phyloP scores from a whole-genome alignment of 2,329 filamentous ascomycete genomes.

The Arthrobotrys pseudoclavata region DNA sequence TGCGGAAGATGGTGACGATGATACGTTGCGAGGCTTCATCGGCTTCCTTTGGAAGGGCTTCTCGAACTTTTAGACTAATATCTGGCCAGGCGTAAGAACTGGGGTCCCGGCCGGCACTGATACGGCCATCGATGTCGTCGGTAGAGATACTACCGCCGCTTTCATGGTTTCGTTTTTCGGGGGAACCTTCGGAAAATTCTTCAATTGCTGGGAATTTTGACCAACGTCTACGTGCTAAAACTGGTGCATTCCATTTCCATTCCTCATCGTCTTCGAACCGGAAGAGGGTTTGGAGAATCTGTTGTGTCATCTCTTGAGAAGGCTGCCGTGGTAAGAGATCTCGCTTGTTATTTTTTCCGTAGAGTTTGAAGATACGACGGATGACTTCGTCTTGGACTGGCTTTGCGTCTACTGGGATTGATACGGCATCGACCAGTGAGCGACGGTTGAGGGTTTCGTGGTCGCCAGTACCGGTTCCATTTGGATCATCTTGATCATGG shows the following conservation, averaged over 20 bases:
- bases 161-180: not conserved
- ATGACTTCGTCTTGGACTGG: slow-evolving; percentile 21
- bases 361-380: slow-evolving; percentile 4
- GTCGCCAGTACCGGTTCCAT: not conserved
- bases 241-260: not conserved
- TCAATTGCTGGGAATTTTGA: not conserved
- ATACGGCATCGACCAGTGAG: not conserved
- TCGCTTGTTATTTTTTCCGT: not conserved
- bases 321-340: not conserved
- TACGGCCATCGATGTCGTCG: not conserved
- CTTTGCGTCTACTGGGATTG: not conserved
- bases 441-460: not conserved
- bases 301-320: not conserved
- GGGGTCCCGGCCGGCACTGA: not conserved
- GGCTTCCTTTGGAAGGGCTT: slow-evolving; percentile 7
- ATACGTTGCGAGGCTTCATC: slow-evolving; percentile 12
- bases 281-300: slow-evolving; percentile 16
- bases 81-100: slow-evolving; percentile 13
- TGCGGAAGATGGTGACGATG: slow-evolving; percentile 27
- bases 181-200: not conserved
- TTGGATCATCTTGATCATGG: not conserved
- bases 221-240: not conserved
- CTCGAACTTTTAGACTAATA: slow-evolving; percentile 14
- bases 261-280: slow-evolving; percentile 5
- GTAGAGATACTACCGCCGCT: not conserved